These are phyloP conservation scores for Aspergillus pseudoglaucus DNA, from an alignment of 2,329 filamentous ascomycete species.

Conservation along the genomic window DNA sequence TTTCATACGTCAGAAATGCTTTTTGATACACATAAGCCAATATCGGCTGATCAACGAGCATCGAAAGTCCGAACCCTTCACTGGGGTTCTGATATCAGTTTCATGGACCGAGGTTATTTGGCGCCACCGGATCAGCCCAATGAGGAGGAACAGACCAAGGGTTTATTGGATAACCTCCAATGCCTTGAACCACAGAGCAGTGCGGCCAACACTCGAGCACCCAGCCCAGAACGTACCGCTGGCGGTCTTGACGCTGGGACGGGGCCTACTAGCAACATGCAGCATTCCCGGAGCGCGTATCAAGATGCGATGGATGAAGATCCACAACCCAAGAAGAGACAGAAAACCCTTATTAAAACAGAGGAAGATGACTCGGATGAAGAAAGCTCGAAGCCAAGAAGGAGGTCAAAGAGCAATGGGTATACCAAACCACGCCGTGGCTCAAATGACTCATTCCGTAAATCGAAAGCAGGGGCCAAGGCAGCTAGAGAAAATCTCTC, in stretches of 20 bases:
- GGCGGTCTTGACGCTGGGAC: conserved; percentile 12
- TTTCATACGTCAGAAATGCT: conserved; percentile 34
- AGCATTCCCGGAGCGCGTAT: conserved; percentile 10
- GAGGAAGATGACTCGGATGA: conserved; percentile 32
- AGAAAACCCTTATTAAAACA: conserved; percentile 30
- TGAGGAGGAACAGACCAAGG: conserved; percentile 50
- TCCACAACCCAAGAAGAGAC: conserved; percentile 26
- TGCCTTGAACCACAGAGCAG: conserved; percentile 55
- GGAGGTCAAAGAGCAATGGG: conserved; percentile 44
- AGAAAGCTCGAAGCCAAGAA: conserved; percentile 28
- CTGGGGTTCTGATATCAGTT: conserved; percentile 65
- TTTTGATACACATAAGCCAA: conserved; percentile 30
- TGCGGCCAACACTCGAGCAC: conserved; percentile 52
- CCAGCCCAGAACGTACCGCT: conserved; percentile 45
- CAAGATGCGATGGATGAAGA: conserved; percentile 16
- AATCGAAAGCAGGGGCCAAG: conserved; percentile 25
- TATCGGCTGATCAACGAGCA: conserved; percentile 30
- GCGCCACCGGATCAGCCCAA: conserved; percentile 53
- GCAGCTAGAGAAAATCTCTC: conserved; percentile 55
- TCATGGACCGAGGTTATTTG: conserved; percentile 55
- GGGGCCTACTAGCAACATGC: conserved; percentile 6
- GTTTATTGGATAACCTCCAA: conserved; percentile 51
- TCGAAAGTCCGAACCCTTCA: conserved; percentile 43
- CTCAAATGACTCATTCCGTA: conserved; percentile 33
- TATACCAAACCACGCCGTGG: conserved; percentile 24